phyloP scores from a whole-genome alignment of 1,284 basidiomycete species.

The Naganishia sp. region DNA sequence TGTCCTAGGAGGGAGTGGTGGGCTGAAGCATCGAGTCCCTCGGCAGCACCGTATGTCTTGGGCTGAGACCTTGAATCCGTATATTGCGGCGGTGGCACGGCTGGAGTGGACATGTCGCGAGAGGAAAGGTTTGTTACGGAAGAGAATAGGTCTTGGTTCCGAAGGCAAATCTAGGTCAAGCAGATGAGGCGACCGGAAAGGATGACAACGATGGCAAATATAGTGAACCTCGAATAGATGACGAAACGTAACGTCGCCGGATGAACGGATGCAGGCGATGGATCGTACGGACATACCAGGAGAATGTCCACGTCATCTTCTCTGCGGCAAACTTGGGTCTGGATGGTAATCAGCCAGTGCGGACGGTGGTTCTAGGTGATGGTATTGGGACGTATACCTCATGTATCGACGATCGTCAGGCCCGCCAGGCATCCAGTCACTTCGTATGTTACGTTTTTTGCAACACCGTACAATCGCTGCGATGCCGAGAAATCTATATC shows the following conservation, averaged over 20 bases:
- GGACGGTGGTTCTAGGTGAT: too few relatives aligned
- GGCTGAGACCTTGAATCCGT: constrained; percentile 33
- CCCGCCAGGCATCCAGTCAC: too few relatives aligned
- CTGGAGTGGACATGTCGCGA: constrained; percentile 40
- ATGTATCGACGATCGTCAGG: too few relatives aligned
- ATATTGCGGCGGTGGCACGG: constrained; percentile 39
- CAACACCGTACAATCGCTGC: too few relatives aligned
- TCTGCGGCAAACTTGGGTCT: too few relatives aligned
- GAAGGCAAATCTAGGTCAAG: background rate
- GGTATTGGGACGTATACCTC: too few relatives aligned
- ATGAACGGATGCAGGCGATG: background rate
- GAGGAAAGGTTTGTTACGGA: background rate
- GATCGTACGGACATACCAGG: too few relatives aligned
- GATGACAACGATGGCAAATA: background rate
- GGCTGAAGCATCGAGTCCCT: constrained; percentile 34
- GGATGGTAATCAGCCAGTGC: too few relatives aligned
- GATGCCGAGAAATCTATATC: too few relatives aligned
- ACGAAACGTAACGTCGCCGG: background rate
- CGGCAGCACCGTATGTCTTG: constrained; percentile 42
- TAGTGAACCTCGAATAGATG: background rate
- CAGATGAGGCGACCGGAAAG: background rate
- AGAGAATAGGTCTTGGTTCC: background rate
- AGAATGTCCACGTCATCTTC: too few relatives aligned
- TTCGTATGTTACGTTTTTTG: too few relatives aligned
- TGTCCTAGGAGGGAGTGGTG: constrained; percentile 45